phyloP scores from a whole-genome alignment of 176 grass and related monocot species.

The Phragmites australis region DNA sequence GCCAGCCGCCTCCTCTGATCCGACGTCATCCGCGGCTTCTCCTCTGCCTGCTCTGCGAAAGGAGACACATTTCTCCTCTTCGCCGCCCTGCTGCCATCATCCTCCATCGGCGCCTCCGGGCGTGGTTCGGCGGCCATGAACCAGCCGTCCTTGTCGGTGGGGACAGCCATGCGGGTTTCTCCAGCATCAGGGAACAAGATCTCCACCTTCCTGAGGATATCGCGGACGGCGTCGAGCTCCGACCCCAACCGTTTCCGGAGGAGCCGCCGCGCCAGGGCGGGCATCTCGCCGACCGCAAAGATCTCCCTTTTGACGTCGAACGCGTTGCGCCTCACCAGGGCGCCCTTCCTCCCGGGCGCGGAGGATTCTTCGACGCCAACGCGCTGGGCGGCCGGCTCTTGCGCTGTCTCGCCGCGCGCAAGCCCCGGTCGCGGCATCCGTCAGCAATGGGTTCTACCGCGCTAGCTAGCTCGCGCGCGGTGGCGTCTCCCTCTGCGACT shows the following conservation, averaged over 20 bases:
- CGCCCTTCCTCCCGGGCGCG: background rate
- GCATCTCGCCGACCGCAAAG: conserved; percentile 7
- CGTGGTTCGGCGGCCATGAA: background rate
- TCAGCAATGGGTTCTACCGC: too few species aligned
- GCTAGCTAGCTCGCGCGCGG: too few species aligned
- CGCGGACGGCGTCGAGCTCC: conserved; percentile 37
- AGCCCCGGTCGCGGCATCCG: background rate
- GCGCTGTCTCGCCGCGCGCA: background rate
- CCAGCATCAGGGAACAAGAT: background rate
- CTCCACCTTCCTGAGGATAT: conserved; percentile 12
- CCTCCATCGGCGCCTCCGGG: background rate
- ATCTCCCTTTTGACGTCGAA: conserved; percentile 28
- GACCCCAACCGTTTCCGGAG: conserved; percentile 21
- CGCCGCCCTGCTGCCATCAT: background rate
- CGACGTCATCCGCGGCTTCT: background rate
- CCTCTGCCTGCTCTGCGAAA: background rate
- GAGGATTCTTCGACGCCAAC: background rate
- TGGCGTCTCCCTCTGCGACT: too few species aligned
- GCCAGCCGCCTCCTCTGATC: conserved; percentile 1
- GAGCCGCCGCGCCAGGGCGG: background rate
- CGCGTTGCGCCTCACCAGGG: background rate
- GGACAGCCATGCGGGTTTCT: background rate
- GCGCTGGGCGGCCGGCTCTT: background rate
- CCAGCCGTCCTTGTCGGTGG: background rate
- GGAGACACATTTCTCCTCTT: background rate